phyloP scores from a whole-genome alignment of 768 basidiomycete species.

The Cyathus striatus region DNA sequence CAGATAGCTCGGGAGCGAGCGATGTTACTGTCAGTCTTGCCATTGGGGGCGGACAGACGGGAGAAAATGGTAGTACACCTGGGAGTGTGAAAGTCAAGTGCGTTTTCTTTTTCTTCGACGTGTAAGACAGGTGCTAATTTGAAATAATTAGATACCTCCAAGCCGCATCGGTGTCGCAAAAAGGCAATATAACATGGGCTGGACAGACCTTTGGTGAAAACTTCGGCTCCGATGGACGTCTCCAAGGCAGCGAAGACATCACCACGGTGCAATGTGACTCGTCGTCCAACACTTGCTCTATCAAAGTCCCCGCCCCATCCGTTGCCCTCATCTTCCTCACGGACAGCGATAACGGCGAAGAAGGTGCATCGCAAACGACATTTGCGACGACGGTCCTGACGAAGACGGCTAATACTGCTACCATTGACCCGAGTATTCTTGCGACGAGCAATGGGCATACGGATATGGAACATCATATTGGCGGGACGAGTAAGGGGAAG shows the following conservation, averaged over 20 bases:
- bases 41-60: slow-evolving; percentile 23
- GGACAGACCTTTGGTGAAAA: slow-evolving; percentile 65
- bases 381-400: slow-evolving; percentile 51
- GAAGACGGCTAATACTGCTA: slow-evolving; percentile 43
- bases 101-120: slow-evolving; percentile 7
- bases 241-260: slow-evolving; percentile 48
- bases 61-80: slow-evolving; percentile 20
- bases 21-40: slow-evolving; percentile 48
- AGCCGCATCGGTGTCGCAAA: slow-evolving; percentile 53
- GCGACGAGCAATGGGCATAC: slow-evolving; percentile 60
- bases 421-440: slow-evolving; percentile 47
- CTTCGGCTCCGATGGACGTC: slow-evolving; percentile 65
- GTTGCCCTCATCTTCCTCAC: slow-evolving; percentile 74
- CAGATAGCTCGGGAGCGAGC: slow-evolving; percentile 51
- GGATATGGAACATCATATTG: slow-evolving; percentile 19
- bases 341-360: slow-evolving; percentile 25
- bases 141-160: slow-evolving; percentile 40
- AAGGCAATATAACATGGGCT: slow-evolving; percentile 72
- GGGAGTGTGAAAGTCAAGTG: slow-evolving; percentile 48
- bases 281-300: slow-evolving; percentile 44
- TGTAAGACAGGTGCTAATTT: neutral
- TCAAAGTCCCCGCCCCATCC: slow-evolving; percentile 65
- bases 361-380: slow-evolving; percentile 28
- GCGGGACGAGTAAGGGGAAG: slow-evolving; percentile 35
- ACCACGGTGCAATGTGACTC: slow-evolving; percentile 58